Evolutionary conservation across 2,329 filamentous ascomycete species (phyloP).

Genomic region (Stemphylium vesicarium): DNA sequence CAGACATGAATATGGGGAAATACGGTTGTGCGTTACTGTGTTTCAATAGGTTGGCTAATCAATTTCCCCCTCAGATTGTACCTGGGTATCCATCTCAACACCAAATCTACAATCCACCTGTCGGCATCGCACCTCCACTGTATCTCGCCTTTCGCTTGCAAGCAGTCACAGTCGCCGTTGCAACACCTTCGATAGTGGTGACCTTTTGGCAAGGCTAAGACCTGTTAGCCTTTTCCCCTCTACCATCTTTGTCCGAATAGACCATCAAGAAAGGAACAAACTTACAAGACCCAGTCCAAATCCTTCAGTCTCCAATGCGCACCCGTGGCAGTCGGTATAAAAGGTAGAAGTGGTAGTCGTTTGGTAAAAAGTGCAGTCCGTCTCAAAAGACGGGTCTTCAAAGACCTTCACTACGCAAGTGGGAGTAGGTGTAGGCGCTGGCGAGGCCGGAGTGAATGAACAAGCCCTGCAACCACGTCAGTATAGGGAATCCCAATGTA

Average conservation of each 20-base stretch:
- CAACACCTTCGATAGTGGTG: slow-evolving; percentile 23
- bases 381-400: slow-evolving; percentile 22
- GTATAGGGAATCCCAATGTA: not conserved
- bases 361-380: slow-evolving; percentile 32
- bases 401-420: slow-evolving; percentile 27
- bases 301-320: slow-evolving; percentile 21
- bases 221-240: slow-evolving; percentile 2
- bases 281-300: slow-evolving; percentile 37
- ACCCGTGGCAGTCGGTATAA: slow-evolving; percentile 39
- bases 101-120: not conserved
- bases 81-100: too few species aligned
- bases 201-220: slow-evolving; percentile 28
- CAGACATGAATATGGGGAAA: too few species aligned
- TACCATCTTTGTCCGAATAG: not conserved
- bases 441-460: not conserved
- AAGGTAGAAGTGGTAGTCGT: slow-evolving; percentile 31
- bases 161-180: slow-evolving; percentile 16
- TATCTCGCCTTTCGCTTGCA: slow-evolving; percentile 4
- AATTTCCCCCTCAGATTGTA: too few species aligned
- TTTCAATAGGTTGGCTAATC: too few species aligned
- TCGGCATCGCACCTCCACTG: not conserved
- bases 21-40: too few species aligned
- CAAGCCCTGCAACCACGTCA: not conserved
- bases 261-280: not conserved
- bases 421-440: slow-evolving; percentile 1